Evolutionary conservation across 805 yeast species (phyloP).

Genomic region (Wickerhamomyces bovis): DNA sequence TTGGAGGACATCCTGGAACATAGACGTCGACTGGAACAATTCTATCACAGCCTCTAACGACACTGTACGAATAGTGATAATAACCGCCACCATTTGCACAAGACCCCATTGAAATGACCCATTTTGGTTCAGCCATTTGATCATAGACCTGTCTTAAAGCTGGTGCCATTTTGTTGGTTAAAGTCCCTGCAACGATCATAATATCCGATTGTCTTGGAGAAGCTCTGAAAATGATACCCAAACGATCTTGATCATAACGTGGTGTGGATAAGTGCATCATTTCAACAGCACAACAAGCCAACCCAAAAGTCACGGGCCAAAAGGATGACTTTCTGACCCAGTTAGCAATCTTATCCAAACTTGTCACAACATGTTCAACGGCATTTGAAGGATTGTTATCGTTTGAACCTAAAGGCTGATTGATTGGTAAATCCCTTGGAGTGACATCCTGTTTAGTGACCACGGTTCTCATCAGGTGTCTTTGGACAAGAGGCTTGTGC

Average conservation of each 20-base stretch:
- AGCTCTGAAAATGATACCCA: slow-evolving; percentile 90
- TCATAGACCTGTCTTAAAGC: slow-evolving; percentile 89
- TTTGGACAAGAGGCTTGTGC: neutral
- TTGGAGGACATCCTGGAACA: slow-evolving; percentile 92
- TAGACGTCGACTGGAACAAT: slow-evolving; percentile 84
- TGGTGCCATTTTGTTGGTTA: slow-evolving; percentile 91
- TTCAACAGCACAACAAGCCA: slow-evolving; percentile 92
- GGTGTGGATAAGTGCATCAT: slow-evolving; percentile 94
- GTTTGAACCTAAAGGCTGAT: slow-evolving; percentile 16
- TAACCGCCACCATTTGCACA: slow-evolving; percentile 95
- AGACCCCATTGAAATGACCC: slow-evolving; percentile 93
- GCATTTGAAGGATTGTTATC: slow-evolving; percentile 44
- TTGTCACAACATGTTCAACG: slow-evolving; percentile 75
- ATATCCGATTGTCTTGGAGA: slow-evolving; percentile 91
- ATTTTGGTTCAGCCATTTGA: slow-evolving; percentile 91
- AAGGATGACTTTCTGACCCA: slow-evolving; percentile 91
- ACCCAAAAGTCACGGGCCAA: slow-evolving; percentile 91
- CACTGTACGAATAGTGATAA: slow-evolving; percentile 84
- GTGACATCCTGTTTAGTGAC: slow-evolving; percentile 13
- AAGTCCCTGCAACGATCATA: slow-evolving; percentile 88
- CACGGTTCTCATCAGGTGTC: slow-evolving; percentile 8
- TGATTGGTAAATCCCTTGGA: slow-evolving; percentile 17
- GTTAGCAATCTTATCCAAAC: slow-evolving; percentile 75
- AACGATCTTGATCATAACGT: slow-evolving; percentile 85
- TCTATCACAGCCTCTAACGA: slow-evolving; percentile 86